These are phyloP conservation scores for Leucaena leucocephala DNA, from an alignment of 306 rosid species.

Conservation along the genomic window DNA sequence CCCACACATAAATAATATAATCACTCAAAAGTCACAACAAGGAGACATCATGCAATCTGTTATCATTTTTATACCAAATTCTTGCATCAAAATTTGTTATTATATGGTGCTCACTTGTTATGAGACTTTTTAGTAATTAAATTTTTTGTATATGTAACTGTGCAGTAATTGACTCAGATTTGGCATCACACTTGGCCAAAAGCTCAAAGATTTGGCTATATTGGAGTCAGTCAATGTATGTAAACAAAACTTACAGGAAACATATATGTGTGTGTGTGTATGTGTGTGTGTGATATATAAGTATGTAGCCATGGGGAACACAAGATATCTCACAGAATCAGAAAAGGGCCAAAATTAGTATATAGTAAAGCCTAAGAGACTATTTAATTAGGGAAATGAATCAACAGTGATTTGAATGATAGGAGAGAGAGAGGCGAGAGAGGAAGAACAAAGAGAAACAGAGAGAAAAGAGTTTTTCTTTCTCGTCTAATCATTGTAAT, in stretches of 20 bases:
- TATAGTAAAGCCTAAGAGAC: slow-evolving; percentile 50
- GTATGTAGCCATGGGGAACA: slow-evolving; percentile 60
- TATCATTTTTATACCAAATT: too few species aligned
- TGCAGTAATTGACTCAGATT: too few species aligned
- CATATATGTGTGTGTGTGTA: background rate
- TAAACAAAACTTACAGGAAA: slow-evolving; percentile 37
- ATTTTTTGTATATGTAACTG: too few species aligned
- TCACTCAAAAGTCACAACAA: too few species aligned
- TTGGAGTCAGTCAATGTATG: slow-evolving; percentile 36
- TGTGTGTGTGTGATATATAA: background rate
- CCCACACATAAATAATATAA: too few species aligned
- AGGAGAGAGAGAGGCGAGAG: slow-evolving; percentile 59
- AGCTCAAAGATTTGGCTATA: background rate
- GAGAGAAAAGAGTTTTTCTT: slow-evolving; percentile 21
- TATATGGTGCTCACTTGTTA: too few species aligned
- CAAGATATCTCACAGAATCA: slow-evolving; percentile 59
- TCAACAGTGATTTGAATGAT: slow-evolving; percentile 62
- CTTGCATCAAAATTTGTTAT: too few species aligned
- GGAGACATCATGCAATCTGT: too few species aligned
- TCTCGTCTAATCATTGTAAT: slow-evolving; percentile 41
- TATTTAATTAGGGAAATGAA: slow-evolving; percentile 55
- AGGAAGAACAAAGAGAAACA: slow-evolving; percentile 37
- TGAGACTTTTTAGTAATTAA: too few species aligned
- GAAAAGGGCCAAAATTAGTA: slow-evolving; percentile 53
- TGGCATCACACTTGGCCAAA: background rate